Evolutionary conservation across 2,329 filamentous ascomycete genomes (phyloP).

Genomic region (Metarhizium album): DNA sequence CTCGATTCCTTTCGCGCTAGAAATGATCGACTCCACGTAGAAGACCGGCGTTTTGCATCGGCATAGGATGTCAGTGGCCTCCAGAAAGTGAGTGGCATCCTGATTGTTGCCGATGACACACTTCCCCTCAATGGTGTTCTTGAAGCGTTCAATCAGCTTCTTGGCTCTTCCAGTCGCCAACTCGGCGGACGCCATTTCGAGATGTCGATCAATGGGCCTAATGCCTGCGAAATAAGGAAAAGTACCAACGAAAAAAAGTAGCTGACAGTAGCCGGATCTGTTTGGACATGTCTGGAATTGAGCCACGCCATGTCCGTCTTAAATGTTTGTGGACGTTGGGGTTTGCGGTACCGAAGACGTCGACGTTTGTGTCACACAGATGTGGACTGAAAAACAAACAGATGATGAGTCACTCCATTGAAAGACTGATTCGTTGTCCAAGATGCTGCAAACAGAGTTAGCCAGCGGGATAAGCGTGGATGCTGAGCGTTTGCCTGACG

Average conservation of each 20-base stretch:
- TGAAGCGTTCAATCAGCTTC: conserved; percentile 3
- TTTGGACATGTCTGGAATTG: too few relatives aligned
- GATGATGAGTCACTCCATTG: too few relatives aligned
- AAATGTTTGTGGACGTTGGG: too few relatives aligned
- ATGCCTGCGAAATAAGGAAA: background rate
- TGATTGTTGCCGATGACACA: conserved; percentile 3
- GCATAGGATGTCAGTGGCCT: conserved; percentile 7
- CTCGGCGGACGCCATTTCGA: background rate
- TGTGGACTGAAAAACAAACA: too few relatives aligned
- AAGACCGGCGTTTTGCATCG: conserved; percentile 2
- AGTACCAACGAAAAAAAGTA: background rate
- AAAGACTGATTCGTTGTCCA: too few relatives aligned
- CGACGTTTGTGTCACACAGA: too few relatives aligned
- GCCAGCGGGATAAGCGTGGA: too few relatives aligned
- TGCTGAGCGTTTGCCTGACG: too few relatives aligned
- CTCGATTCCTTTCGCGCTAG: conserved; percentile 3
- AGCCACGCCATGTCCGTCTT: too few relatives aligned
- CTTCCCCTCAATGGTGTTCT: conserved; percentile 6
- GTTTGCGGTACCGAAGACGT: too few relatives aligned
- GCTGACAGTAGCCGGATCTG: too few relatives aligned
- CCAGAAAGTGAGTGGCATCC: conserved; percentile 10
- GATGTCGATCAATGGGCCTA: background rate
- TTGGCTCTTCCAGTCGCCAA: background rate
- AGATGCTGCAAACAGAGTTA: too few relatives aligned
- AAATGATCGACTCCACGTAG: conserved; percentile 8